Percentiles rank a stretch among this genome's conserved stretches.
Evolutionary conservation across 306 rosid species (phyloP).

Genomic region (Lotus japonicus): DNA sequence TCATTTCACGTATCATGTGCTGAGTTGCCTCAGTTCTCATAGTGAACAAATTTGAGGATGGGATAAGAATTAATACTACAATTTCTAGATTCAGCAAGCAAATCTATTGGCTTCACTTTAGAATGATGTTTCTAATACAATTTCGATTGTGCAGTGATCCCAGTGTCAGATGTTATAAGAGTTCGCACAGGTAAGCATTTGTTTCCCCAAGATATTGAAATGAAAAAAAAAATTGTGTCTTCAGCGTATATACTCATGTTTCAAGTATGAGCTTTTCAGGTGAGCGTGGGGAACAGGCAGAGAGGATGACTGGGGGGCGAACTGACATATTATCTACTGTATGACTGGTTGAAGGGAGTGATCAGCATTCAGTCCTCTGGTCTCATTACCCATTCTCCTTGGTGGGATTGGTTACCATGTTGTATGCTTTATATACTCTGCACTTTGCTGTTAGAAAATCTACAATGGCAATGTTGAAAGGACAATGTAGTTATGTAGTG

Average conservation of each 20-base stretch:
- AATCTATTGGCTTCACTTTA: background rate
- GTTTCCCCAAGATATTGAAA: background rate
- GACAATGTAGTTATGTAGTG: background rate
- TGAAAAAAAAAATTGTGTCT: background rate
- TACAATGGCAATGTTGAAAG: background rate
- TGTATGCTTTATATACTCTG: background rate
- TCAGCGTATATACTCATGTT: background rate
- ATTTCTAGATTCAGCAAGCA: background rate
- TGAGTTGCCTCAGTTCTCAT: background rate
- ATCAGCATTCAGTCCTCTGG: background rate
- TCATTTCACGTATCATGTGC: background rate
- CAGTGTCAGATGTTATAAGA: conserved; percentile 74
- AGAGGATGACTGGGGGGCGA: conserved; percentile 71
- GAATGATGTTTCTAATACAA: conserved; percentile 17
- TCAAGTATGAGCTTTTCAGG: conserved; percentile 37
- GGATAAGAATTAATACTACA: background rate
- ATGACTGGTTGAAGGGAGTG: conserved; percentile 9
- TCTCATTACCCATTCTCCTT: background rate
- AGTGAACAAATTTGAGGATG: background rate
- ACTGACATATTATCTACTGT: conserved; percentile 30
- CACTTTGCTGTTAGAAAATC: background rate
- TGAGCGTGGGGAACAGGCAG: conserved; percentile 80
- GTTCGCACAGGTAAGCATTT: conserved; percentile 72
- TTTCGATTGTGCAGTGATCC: conserved; percentile 59
- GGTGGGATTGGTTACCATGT: background rate